Evolutionary conservation across 1,284 basidiomycete species (phyloP).

Genomic region (Caloboletus inedulis): DNA sequence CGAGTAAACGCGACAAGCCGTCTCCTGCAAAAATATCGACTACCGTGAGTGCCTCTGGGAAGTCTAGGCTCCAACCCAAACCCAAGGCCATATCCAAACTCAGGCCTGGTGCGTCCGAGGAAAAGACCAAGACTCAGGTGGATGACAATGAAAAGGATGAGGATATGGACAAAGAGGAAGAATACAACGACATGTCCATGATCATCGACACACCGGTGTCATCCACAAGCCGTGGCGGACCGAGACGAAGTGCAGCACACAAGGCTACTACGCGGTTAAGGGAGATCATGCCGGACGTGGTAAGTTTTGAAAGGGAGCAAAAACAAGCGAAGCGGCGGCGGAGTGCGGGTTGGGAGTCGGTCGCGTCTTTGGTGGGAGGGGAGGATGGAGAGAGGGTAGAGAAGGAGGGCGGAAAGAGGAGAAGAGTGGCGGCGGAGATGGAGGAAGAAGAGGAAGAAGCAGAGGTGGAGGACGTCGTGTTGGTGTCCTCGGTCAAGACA

Average conservation of each 20-base stretch:
- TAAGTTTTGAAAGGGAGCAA: constrained; percentile 65
- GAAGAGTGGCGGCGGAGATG: constrained; percentile 24
- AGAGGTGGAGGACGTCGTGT: constrained; percentile 23
- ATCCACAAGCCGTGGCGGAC: constrained; percentile 22
- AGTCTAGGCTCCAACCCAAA: not conserved
- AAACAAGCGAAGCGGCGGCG: constrained; percentile 37
- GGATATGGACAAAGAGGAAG: not conserved
- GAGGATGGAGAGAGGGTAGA: constrained; percentile 1
- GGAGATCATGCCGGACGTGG: constrained; percentile 72
- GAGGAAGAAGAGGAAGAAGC: constrained; percentile 30
- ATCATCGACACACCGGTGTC: constrained; percentile 7
- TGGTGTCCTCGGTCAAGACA: constrained; percentile 31
- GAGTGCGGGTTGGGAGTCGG: constrained; percentile 21
- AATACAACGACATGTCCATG: constrained; percentile 6
- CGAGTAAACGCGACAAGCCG: constrained; percentile 20
- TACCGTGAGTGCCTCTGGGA: not conserved
- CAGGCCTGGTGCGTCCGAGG: constrained; percentile 2
- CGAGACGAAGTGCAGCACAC: constrained; percentile 59
- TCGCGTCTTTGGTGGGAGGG: constrained; percentile 11
- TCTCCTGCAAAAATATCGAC: constrained; percentile 5
- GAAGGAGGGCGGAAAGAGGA: constrained; percentile 19
- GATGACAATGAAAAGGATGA: not conserved
- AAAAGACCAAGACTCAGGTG: not conserved
- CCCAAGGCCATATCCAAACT: constrained; percentile 8
- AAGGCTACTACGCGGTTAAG: constrained; percentile 61